A percentile compares a stretch with the other conserved stretches of the same genome.
Conservation (phyloP, 1,284 basidiomycete genomes). For the Quambalaria eucalypti region DNA sequence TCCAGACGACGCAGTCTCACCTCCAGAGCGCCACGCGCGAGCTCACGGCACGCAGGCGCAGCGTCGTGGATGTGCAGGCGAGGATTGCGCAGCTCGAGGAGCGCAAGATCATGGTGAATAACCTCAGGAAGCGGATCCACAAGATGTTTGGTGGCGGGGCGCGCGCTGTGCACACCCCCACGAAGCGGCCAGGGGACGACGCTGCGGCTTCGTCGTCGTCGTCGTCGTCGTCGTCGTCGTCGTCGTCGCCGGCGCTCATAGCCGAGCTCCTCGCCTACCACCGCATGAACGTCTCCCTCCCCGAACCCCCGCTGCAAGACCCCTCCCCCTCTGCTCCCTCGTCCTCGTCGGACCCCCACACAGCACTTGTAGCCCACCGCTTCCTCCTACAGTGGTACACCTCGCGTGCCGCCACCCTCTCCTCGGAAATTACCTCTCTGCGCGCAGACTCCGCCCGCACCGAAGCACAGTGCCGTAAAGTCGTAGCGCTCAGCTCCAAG, state of each 20-base stretch:
- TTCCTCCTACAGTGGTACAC: conserved; percentile 17
- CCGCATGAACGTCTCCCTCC: background rate
- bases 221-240: background rate
- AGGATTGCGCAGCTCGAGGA: conserved; percentile 36
- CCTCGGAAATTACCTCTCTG: conserved; percentile 68
- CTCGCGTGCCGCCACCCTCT: conserved; percentile 45
- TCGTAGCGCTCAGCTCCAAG: conserved; percentile 79
- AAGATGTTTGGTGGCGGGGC: background rate
- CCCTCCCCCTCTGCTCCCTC: background rate
- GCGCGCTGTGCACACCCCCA: background rate
- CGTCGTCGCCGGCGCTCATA: background rate
- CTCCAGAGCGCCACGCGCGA: conserved; percentile 80
- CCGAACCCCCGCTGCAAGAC: background rate
- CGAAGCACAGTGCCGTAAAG: conserved; percentile 78
- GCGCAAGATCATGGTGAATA: conserved; percentile 20
- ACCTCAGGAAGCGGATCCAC: conserved; percentile 21
- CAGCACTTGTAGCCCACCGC: conserved; percentile 24
- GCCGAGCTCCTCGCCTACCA: background rate
- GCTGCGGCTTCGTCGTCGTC: background rate
- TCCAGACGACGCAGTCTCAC: conserved; percentile 75
- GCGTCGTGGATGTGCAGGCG: conserved; percentile 27
- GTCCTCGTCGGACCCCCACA: conserved; percentile 4
- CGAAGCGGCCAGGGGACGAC: no score
- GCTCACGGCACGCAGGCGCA: conserved; percentile 73
- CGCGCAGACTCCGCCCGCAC: conserved; percentile 66